Percentiles rank a stretch among this genome's conserved stretches.
These are phyloP conservation scores for Cotoneaster glaucophyllus DNA, from an alignment of 306 rosid species.

Conservation along the genomic window DNA sequence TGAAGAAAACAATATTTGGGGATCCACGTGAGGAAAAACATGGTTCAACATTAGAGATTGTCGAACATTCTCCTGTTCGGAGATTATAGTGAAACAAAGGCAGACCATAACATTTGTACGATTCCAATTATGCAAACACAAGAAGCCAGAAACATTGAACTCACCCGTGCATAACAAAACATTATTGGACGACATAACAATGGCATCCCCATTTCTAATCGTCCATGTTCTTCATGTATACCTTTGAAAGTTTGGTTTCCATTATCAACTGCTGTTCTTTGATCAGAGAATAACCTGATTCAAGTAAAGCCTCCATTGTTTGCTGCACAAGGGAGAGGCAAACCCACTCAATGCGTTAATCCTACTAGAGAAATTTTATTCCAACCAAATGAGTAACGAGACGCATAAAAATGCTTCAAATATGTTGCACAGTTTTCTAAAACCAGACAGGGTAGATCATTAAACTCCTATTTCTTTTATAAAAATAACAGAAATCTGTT, in stretches of 20 bases:
- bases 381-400: neutral
- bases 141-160: neutral
- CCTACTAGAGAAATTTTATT: slow-evolving; percentile 2
- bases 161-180: neutral
- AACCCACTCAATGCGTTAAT: slow-evolving; percentile 3
- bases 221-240: slow-evolving; percentile 86
- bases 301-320: slow-evolving; percentile 77
- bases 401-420: too few relatives aligned
- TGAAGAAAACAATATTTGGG: neutral
- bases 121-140: neutral
- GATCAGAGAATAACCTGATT: slow-evolving; percentile 71
- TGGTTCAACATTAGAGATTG: neutral
- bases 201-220: slow-evolving; percentile 33
- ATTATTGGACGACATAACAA: neutral
- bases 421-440: neutral
- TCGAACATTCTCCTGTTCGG: neutral
- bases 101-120: neutral
- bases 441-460: neutral
- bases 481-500: neutral
- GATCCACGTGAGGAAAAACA: neutral
- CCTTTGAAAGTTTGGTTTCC: slow-evolving; percentile 92
- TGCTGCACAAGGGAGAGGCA: slow-evolving; percentile 55
- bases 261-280: slow-evolving; percentile 76
- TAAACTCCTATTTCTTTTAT: neutral
- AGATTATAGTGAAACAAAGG: neutral